phyloP scores from a whole-genome alignment of 192 early-diverging fungal genomes.

The Coemansia sp. region DNA sequence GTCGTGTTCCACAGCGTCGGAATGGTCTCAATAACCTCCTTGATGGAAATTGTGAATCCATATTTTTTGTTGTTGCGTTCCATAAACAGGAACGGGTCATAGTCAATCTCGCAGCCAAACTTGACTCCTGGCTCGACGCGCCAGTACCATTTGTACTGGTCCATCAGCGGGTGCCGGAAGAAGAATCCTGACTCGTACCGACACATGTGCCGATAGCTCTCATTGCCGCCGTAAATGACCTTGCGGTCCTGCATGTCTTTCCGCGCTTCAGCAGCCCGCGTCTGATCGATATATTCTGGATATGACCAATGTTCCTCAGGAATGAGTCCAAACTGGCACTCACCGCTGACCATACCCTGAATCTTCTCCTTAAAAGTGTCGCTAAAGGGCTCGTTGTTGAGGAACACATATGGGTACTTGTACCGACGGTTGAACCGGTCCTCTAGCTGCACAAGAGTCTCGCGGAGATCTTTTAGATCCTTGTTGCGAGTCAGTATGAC shows the following conservation, averaged over 20 bases:
- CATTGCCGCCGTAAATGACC: constrained; percentile 61
- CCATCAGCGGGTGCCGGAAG: constrained; percentile 67
- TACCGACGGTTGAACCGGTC: constrained; percentile 70
- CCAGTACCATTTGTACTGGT: constrained; percentile 80
- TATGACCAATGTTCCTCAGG: constrained; percentile 73
- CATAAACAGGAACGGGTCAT: constrained; percentile 82
- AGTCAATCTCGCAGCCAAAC: constrained; percentile 76
- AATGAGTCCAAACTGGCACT: constrained; percentile 59
- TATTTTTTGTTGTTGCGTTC: constrained; percentile 70
- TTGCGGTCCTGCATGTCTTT: constrained; percentile 56
- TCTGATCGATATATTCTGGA: constrained; percentile 70
- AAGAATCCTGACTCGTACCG: constrained; percentile 76
- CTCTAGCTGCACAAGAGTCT: constrained; percentile 70
- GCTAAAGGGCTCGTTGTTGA: constrained; percentile 76
- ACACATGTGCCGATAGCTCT: constrained; percentile 73
- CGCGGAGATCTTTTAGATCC: constrained; percentile 65
- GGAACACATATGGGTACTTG: constrained; percentile 81
- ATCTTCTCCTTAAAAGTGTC: constrained; percentile 66
- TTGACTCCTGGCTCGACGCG: constrained; percentile 78
- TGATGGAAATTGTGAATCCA: constrained; percentile 70
- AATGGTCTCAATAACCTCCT: constrained; percentile 66
- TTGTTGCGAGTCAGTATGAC: constrained; percentile 72
- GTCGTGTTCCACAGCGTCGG: constrained; percentile 73
- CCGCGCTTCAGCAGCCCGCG: constrained; percentile 57
- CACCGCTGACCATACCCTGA: constrained; percentile 31